Conservation (phyloP, 2,329 filamentous ascomycete species). For the Dothistroma septosporum region DNA sequence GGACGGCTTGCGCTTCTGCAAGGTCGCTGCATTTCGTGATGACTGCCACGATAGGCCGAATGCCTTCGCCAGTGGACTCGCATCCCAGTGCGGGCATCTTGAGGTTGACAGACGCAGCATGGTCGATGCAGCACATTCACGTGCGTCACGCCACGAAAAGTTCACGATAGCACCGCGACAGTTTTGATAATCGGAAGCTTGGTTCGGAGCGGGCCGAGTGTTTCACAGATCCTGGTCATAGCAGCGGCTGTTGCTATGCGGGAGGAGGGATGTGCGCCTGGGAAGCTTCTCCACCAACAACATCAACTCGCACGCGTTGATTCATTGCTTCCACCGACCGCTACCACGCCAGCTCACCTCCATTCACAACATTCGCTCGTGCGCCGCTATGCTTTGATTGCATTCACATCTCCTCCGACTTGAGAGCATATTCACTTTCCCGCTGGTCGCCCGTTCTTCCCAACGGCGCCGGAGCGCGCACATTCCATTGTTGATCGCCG, state of each 20-base stretch:
- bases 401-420: neutral
- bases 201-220: neutral
- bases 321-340: neutral
- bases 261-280: neutral
- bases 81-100: constrained; percentile 44
- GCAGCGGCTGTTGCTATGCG: neutral
- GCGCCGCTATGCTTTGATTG: constrained; percentile 1
- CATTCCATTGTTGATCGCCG: constrained; percentile 19
- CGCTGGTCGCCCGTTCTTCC: neutral
- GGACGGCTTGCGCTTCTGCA: constrained; percentile 44
- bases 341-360: neutral
- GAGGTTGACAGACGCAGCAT: constrained; percentile 31
- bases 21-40: constrained; percentile 39
- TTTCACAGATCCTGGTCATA: neutral
- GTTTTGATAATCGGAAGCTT: neutral
- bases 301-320: neutral
- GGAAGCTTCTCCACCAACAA: neutral
- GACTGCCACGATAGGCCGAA: constrained; percentile 33
- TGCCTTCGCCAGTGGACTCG: constrained; percentile 27
- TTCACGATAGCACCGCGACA: neutral
- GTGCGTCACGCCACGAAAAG: neutral
- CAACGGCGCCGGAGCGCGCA: constrained; percentile 14
- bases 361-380: constrained; percentile 6
- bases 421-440: neutral
- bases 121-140: neutral